phyloP scores from a whole-genome alignment of 371 early-diverging fungal species.

The Smittium mucronatum region DNA sequence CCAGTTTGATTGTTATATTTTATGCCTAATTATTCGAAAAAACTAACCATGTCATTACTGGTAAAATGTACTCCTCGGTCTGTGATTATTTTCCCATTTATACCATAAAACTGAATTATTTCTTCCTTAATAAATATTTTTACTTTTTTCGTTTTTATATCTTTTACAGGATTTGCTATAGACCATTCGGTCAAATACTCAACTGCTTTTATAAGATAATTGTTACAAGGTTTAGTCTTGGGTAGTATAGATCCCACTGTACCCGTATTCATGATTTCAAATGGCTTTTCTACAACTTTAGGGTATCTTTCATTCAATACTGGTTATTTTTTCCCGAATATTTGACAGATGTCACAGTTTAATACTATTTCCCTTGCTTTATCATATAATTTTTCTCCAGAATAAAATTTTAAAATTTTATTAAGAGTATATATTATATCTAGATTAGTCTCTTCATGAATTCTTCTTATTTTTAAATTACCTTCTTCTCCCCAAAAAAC shows the following conservation, averaged over 20 bases:
- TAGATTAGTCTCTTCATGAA: constrained; percentile 2
- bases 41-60: constrained; percentile 3
- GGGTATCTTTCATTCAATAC: not conserved
- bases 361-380: not conserved
- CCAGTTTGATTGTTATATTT: constrained; percentile 5
- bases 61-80: constrained; percentile 11
- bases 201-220: constrained; percentile 6
- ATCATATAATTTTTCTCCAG: not conserved
- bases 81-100: constrained; percentile 6
- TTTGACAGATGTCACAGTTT: constrained; percentile 5
- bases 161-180: constrained; percentile 7
- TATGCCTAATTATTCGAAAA: constrained; percentile 6
- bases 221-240: constrained; percentile 2
- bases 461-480: not conserved
- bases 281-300: not conserved
- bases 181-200: constrained; percentile 11
- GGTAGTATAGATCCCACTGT: constrained; percentile 8
- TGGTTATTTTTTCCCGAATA: not conserved
- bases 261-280: constrained; percentile 2
- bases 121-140: constrained; percentile 6
- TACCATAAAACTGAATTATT: constrained; percentile 10
- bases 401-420: not conserved
- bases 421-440: not conserved
- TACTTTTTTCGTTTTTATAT: not conserved
- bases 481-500: not conserved